These are phyloP conservation scores for Xylariaceae sp. DNA, from an alignment of 2,329 filamentous ascomycete genomes.

Conservation along the genomic window DNA sequence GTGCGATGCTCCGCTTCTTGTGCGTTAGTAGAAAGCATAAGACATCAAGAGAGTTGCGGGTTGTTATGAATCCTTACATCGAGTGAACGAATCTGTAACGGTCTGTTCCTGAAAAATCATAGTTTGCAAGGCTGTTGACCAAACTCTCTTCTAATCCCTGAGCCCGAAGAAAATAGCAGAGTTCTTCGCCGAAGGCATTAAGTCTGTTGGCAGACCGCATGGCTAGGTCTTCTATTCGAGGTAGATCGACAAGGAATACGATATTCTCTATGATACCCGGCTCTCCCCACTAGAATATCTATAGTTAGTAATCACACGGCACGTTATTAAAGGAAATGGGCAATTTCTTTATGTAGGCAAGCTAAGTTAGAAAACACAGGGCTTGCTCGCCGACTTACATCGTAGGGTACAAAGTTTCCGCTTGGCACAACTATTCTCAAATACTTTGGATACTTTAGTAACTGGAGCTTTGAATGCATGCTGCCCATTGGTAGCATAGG, in stretches of 20 bases:
- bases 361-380: neutral
- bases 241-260: constrained; percentile 91
- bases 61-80: constrained; percentile 59
- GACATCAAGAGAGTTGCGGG: neutral
- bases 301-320: neutral
- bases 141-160: constrained; percentile 67
- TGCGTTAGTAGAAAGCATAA: constrained; percentile 25
- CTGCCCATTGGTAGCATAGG: constrained; percentile 72
- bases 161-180: constrained; percentile 70
- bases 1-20: constrained; percentile 59
- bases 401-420: constrained; percentile 81
- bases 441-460: constrained; percentile 76
- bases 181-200: constrained; percentile 67
- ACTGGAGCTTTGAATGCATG: constrained; percentile 95
- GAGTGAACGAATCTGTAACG: constrained; percentile 82
- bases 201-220: constrained; percentile 37
- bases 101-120: constrained; percentile 77
- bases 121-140: constrained; percentile 69
- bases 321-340: no score
- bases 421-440: constrained; percentile 83
- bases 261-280: constrained; percentile 83
- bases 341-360: no score
- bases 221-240: constrained; percentile 52
- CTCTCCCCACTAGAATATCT: constrained; percentile 69
- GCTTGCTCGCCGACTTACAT: constrained; percentile 43